Evolutionary conservation across 345 rosid genomes (phyloP).

Genomic region (Moricandia moricandioides): DNA sequence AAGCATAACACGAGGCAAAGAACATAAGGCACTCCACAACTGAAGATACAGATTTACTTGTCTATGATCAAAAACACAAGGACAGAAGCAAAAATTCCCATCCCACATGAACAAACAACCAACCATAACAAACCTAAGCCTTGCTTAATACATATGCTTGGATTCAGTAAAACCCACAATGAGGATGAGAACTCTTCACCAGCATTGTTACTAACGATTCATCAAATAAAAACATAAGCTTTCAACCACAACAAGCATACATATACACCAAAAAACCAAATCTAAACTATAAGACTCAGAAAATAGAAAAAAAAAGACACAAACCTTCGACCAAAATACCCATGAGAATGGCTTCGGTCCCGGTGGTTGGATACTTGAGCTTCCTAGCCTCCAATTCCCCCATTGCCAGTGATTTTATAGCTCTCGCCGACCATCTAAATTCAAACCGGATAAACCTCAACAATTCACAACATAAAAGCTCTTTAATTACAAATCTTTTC

Average conservation of each 20-base stretch:
- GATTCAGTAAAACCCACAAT: not conserved
- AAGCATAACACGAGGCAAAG: not conserved
- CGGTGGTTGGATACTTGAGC: conserved; percentile 74
- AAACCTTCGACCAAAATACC: conserved; percentile 92
- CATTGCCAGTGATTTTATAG: conserved; percentile 74
- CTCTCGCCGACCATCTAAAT: conserved; percentile 90
- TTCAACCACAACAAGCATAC: not conserved
- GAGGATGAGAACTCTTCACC: not conserved
- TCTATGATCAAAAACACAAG: not conserved
- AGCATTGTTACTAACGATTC: not conserved
- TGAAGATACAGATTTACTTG: not conserved
- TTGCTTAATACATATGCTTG: not conserved
- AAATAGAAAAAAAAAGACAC: conserved; percentile 23
- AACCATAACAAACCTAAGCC: not conserved
- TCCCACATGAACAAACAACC: not conserved
- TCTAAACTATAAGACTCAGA: not conserved
- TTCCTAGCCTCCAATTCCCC: conserved; percentile 91
- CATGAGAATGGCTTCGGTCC: conserved; percentile 83
- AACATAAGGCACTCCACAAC: not conserved
- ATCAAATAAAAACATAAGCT: not conserved
- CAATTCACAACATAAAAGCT: not conserved
- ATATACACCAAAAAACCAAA: not conserved
- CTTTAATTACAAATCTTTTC: not conserved
- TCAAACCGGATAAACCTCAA: conserved; percentile 6
- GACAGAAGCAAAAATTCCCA: not conserved